Conservation (phyloP, 2,329 filamentous ascomycete species). For the Colletotrichum tamarilloi region DNA sequence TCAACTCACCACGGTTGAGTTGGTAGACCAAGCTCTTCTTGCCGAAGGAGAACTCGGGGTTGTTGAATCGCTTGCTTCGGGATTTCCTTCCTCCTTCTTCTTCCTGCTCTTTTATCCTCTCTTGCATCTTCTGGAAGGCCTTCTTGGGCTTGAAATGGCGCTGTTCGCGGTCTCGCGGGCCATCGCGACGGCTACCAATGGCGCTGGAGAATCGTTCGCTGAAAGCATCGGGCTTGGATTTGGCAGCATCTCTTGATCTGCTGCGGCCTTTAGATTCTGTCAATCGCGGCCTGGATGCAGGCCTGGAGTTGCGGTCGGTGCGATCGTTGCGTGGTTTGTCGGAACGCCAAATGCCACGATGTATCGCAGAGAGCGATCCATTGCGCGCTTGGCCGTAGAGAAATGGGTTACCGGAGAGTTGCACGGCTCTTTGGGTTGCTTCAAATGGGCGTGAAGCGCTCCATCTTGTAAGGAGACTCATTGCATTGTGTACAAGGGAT, state of each 20-base stretch:
- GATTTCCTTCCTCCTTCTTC: slow-evolving; percentile 52
- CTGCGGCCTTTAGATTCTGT: neutral
- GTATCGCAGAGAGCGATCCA: slow-evolving; percentile 72
- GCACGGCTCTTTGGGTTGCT: neutral
- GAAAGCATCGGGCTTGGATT: slow-evolving; percentile 21
- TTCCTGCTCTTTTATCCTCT: slow-evolving; percentile 46
- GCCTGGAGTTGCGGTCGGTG: neutral
- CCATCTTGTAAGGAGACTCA: slow-evolving; percentile 34
- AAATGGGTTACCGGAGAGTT: neutral
- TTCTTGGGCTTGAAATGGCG: slow-evolving; percentile 60
- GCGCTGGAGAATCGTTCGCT: slow-evolving; percentile 12
- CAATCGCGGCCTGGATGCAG: slow-evolving; percentile 37
- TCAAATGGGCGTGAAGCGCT: slow-evolving; percentile 18
- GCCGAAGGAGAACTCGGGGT: slow-evolving; percentile 61
- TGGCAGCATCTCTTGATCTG: neutral
- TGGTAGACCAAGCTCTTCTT: slow-evolving; percentile 67
- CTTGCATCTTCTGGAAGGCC: slow-evolving; percentile 57
- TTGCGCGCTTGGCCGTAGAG: slow-evolving; percentile 16
- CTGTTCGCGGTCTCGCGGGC: slow-evolving; percentile 11
- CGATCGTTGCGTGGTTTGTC: slow-evolving; percentile 40
- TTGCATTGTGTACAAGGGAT: slow-evolving; percentile 31
- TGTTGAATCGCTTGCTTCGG: slow-evolving; percentile 63
- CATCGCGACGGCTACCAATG: neutral
- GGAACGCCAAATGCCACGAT: slow-evolving; percentile 70
- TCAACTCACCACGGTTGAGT: slow-evolving; percentile 58